Base-by-base conservation (phyloP, 768 basidiomycete genomes). In the Fomitopsis pulvina region DNA sequence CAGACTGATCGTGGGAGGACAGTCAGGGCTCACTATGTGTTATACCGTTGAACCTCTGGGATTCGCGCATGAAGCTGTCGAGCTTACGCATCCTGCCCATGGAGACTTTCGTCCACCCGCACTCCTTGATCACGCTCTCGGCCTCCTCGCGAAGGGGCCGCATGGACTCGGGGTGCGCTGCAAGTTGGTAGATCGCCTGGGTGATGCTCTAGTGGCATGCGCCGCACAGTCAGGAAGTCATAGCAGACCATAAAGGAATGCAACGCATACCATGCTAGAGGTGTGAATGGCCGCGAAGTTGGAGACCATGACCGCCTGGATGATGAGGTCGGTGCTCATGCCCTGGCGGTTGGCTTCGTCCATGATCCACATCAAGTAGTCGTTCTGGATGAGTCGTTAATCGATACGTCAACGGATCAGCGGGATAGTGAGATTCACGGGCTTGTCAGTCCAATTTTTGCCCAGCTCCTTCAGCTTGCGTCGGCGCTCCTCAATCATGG, bases 1-100 rank as follows among this genome's bases (percentile, higher is more conserved):
- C 6, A 28, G 45, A 20, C 4, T 4, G n/a, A 8, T 24, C 24
- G 12, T 3, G 37, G 14, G 14, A 4, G 5, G 21, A 39, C 39
- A 3, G 34, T 20, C 10, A 12, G 10, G 11, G 22, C 61, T 14
- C 53, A 71, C 71, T 22, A 16, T 56, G 46, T 18, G 52, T 57
- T 26, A 62, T 50, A 1, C 69, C 68, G 16, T 60, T 62, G 20
- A 63, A 51, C 6, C 71, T 63, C 47, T 67, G 64, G 3, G 67
- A 69, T 48, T 76, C 76, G 29, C 69, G 68, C 18, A 75, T 51
- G 52, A 75, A 74, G 50, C 75, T 77, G 48, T 76, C 74, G 12
- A 75, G 45, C 52, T 71, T 70, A 47, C 66, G 58, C 65, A 77
- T 67, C 44, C 70, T 69, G 62, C 58, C 66, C 71, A 76, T 29